Percentiles rank a stretch among this genome's conserved stretches.
Conservation (phyloP, 2,329 filamentous ascomycete genomes). For the Hypomyces perniciosus region DNA sequence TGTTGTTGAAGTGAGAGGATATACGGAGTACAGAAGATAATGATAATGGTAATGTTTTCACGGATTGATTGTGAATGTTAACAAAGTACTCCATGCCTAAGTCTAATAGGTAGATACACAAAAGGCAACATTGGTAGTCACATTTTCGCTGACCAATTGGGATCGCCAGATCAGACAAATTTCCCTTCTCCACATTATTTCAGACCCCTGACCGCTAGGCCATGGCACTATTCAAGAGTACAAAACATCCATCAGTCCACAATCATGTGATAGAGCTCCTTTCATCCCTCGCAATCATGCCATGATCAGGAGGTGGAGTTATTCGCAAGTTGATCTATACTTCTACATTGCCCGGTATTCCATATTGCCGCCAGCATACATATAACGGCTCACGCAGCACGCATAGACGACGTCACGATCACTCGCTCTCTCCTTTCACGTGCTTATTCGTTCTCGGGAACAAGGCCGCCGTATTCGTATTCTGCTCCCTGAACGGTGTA, state of each 20-base stretch:
- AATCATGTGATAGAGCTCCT: conserved; percentile 14
- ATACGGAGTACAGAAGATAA: no score
- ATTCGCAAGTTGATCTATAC: background rate
- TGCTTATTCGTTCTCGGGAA: background rate
- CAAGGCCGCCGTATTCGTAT: no score
- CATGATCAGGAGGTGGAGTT: conserved; percentile 7
- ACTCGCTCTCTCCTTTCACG: background rate
- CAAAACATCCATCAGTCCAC: conserved; percentile 9
- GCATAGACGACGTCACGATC: conserved; percentile 1
- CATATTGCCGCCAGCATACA: background rate
- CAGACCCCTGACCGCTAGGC: conserved; percentile 10
- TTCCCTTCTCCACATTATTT: conserved; percentile 8
- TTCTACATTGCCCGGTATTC: conserved; percentile 1
- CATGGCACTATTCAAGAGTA: background rate
- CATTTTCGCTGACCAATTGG: background rate
- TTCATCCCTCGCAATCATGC: conserved; percentile 8
- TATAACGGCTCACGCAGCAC: background rate
- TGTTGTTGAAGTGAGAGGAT: no score
- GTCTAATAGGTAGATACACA: no score
- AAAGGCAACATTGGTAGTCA: background rate
- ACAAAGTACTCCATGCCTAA: no score
- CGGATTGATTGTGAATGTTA: no score
- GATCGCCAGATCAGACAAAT: background rate
- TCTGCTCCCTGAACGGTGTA: no score
- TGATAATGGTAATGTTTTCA: no score